These are phyloP conservation scores for Yamadazyma tumulicola DNA, from an alignment of 805 yeast species.

Conservation along the genomic window DNA sequence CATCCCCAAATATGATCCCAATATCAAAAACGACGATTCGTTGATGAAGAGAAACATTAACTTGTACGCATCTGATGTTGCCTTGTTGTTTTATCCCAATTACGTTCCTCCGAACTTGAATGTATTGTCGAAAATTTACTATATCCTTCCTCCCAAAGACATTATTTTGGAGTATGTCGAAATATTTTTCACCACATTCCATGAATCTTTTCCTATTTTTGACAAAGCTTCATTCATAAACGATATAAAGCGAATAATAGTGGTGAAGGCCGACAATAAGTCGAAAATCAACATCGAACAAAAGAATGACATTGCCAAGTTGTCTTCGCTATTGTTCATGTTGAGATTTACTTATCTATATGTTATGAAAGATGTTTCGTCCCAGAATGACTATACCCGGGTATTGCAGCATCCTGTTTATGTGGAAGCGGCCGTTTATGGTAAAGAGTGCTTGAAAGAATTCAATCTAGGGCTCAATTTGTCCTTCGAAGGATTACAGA, in stretches of 20 bases:
- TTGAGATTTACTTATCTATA: slow-evolving; percentile 37
- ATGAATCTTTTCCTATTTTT: slow-evolving; percentile 57
- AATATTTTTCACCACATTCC: slow-evolving; percentile 55
- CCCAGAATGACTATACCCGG: slow-evolving; percentile 7
- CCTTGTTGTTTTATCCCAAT: slow-evolving; percentile 5
- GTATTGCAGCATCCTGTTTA: slow-evolving; percentile 40
- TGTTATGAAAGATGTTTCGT: not conserved
- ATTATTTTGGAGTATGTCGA: slow-evolving; percentile 51
- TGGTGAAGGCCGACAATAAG: slow-evolving; percentile 1
- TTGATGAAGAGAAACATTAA: slow-evolving; percentile 6
- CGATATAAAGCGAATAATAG: slow-evolving; percentile 36
- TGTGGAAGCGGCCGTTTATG: slow-evolving; percentile 36
- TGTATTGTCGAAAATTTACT: slow-evolving; percentile 3
- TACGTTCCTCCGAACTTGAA: slow-evolving; percentile 7
- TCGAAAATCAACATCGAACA: slow-evolving; percentile 7
- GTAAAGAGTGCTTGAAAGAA: slow-evolving; percentile 49
- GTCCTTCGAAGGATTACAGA: slow-evolving; percentile 52
- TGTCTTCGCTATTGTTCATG: slow-evolving; percentile 33
- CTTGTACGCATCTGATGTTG: slow-evolving; percentile 2
- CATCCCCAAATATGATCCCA: slow-evolving; percentile 9
- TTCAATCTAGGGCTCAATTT: slow-evolving; percentile 44
- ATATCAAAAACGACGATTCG: slow-evolving; percentile 1
- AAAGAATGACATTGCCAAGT: slow-evolving; percentile 23
- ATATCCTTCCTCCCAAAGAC: slow-evolving; percentile 10
- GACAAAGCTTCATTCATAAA: slow-evolving; percentile 49